Evolutionary conservation across 345 rosid genomes (phyloP).

Genomic region (Barbarea vulgaris): DNA sequence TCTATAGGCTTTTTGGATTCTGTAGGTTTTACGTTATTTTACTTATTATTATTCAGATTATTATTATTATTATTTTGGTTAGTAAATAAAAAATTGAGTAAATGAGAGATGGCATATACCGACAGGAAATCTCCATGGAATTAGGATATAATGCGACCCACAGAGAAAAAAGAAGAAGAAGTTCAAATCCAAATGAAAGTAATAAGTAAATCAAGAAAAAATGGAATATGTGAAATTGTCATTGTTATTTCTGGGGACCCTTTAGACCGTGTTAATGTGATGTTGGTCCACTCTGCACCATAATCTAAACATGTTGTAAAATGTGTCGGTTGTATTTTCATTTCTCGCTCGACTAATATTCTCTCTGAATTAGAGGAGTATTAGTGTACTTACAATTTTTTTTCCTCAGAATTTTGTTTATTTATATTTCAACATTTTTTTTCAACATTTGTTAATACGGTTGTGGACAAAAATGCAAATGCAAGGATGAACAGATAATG

Average conservation of each 20-base stretch:
- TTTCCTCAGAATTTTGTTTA: background rate
- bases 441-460: background rate
- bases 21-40: conserved; percentile 30
- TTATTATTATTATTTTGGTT: background rate
- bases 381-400: background rate
- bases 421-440: too few relatives aligned
- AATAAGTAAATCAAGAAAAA: background rate
- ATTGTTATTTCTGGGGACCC: conserved; percentile 29
- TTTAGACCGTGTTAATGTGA: conserved; percentile 29
- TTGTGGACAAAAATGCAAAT: conserved; percentile 5
- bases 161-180: background rate
- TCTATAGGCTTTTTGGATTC: background rate
- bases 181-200: background rate
- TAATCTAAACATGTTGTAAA: conserved; percentile 23
- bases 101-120: background rate
- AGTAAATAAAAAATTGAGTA: background rate
- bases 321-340: conserved; percentile 27
- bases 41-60: background rate
- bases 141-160: conserved; percentile 25
- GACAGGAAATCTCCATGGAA: background rate
- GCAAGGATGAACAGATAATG: background rate
- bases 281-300: conserved; percentile 37
- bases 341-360: background rate
- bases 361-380: background rate
- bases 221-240: conserved; percentile 24